A percentile compares a stretch with the other conserved stretches of the same genome.
Conservation (phyloP, 176 grass and related monocot species). For the Eragrostis curvula region DNA sequence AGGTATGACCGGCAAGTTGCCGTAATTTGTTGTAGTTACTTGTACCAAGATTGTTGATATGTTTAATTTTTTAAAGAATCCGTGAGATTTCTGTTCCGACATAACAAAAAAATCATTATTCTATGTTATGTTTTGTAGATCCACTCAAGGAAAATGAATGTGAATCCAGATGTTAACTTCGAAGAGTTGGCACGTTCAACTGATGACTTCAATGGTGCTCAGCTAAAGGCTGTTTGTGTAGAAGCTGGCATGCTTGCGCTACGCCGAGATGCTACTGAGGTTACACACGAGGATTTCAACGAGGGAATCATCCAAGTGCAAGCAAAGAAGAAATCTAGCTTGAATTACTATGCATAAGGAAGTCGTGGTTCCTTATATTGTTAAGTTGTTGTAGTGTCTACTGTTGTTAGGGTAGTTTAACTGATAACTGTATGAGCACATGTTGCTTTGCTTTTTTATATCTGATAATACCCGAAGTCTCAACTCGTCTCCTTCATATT, state of each 20-base stretch:
- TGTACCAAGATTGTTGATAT: neutral
- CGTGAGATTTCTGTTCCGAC: neutral
- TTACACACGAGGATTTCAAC: slow-evolving; percentile 90
- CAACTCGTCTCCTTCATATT: too few species aligned
- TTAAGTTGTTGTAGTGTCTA: slow-evolving; percentile 25
- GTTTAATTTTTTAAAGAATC: neutral
- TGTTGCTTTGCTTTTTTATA: neutral
- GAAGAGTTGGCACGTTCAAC: slow-evolving; percentile 89
- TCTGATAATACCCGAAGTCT: too few species aligned
- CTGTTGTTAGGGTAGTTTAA: neutral
- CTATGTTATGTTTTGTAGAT: slow-evolving; percentile 54
- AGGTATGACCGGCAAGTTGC: slow-evolving; percentile 32
- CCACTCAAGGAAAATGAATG: slow-evolving; percentile 94
- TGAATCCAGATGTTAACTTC: slow-evolving; percentile 91
- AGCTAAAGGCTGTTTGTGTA: slow-evolving; percentile 93
- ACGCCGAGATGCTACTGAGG: slow-evolving; percentile 91
- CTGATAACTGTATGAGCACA: slow-evolving; percentile 19
- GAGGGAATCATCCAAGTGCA: slow-evolving; percentile 98
- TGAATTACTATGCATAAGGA: slow-evolving; percentile 45
- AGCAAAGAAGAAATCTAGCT: slow-evolving; percentile 89
- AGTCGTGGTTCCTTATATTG: neutral
- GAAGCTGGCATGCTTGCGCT: slow-evolving; percentile 96
- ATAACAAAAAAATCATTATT: slow-evolving; percentile 14
- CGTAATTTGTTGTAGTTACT: neutral
- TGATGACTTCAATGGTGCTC: slow-evolving; percentile 88